phyloP scores from a whole-genome alignment of 352 stramenopile genomes.

The Phytophthora sp. region DNA sequence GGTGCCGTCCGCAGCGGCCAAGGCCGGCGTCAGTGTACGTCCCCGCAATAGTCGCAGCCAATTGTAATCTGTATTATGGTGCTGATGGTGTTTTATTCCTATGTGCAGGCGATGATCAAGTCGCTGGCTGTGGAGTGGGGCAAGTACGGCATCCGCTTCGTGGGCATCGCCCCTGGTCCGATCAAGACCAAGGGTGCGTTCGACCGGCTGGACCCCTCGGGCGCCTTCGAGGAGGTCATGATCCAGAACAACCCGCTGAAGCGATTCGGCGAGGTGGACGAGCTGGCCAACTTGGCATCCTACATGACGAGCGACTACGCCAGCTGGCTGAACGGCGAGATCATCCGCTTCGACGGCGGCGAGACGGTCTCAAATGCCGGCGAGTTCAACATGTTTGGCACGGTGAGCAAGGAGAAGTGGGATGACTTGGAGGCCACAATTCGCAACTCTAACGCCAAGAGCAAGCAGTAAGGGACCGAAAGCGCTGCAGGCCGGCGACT shows the following conservation, averaged over 20 bases:
- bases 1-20: constrained; percentile 94
- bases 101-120: constrained; percentile 92
- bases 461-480: constrained; percentile 44
- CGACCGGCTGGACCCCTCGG: constrained; percentile 75
- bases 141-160: constrained; percentile 94
- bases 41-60: background rate
- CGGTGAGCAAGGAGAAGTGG: constrained; percentile 70
- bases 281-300: constrained; percentile 79
- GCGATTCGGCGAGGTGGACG: constrained; percentile 77
- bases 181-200: constrained; percentile 92
- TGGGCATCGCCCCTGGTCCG: constrained; percentile 96
- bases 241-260: constrained; percentile 72
- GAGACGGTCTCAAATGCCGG: constrained; percentile 77
- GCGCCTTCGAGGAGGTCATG: constrained; percentile 71
- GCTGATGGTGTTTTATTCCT: constrained; percentile 20
- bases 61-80: background rate
- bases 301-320: constrained; percentile 85
- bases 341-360: constrained; percentile 82
- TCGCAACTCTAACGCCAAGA: constrained; percentile 65
- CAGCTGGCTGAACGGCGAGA: constrained; percentile 84
- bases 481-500: no score
- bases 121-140: constrained; percentile 97
- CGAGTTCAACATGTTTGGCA: constrained; percentile 84
- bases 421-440: constrained; percentile 73
- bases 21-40: constrained; percentile 91